phyloP scores from a whole-genome alignment of 306 rosid genomes.

The Cajanus cajan region DNA sequence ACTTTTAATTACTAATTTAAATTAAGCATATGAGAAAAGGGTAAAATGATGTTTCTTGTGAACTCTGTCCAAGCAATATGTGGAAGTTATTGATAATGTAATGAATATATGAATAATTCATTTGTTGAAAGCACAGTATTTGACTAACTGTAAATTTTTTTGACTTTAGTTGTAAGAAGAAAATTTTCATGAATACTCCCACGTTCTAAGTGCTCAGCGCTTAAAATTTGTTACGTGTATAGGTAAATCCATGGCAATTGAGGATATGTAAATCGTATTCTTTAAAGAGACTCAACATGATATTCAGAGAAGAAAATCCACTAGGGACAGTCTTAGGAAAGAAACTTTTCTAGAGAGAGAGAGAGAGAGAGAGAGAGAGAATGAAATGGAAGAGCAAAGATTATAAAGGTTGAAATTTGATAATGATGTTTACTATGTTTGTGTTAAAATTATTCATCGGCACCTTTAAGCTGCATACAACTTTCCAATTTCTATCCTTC shows the following conservation, averaged over 20 bases:
- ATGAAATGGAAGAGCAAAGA: slow-evolving; percentile 23
- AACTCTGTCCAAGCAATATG: slow-evolving; percentile 7
- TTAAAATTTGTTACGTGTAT: neutral
- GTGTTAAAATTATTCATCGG: neutral
- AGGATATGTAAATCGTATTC: slow-evolving; percentile 5
- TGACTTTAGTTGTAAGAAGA: neutral
- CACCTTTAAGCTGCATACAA: neutral
- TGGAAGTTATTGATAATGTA: neutral
- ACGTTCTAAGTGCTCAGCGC: slow-evolving; percentile 2
- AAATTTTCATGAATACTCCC: slow-evolving; percentile 4
- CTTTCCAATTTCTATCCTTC: neutral
- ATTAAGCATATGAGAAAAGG: neutral
- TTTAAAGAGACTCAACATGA: slow-evolving; percentile 23
- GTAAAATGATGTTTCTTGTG: slow-evolving; percentile 9
- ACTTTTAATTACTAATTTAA: neutral
- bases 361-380: slow-evolving; percentile 25
- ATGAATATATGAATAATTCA: slow-evolving; percentile 17
- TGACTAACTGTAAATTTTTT: neutral
- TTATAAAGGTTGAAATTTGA: neutral
- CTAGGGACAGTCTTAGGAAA: slow-evolving; percentile 3
- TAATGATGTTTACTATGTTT: slow-evolving; percentile 2
- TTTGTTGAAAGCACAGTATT: neutral
- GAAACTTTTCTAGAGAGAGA: slow-evolving; percentile 21
- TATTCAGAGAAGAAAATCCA: neutral
- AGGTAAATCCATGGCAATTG: neutral